Base-by-base conservation (phyloP, 163 green algal genomes). In the Botryococcus braunii region DNA sequence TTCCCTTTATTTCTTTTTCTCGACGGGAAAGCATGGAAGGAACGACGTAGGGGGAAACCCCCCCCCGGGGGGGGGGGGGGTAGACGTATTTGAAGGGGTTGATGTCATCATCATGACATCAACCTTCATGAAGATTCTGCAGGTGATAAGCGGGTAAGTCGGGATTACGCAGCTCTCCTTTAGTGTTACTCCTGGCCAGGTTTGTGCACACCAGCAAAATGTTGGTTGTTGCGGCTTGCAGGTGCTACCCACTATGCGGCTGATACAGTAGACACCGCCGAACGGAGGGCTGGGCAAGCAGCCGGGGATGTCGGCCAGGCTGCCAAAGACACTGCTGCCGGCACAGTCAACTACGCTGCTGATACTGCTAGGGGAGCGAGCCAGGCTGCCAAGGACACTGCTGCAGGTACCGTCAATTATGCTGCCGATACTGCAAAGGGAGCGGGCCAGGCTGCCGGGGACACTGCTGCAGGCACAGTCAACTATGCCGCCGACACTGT, bases 391-490 rank as follows among this genome's bases (percentile, higher is more conserved):
- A 46, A 66, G 2, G 59, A 66, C 59, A 32, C 59, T 27, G 61
- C 61, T 35, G 39, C 27, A 27, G 61, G n/a, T 41, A 17, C 39
- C 8, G 61, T 4, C 1, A 13, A 57, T 0, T 32, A 68, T 9
- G 61, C 38, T 6, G 41, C 21, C 3, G 4, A 68, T 3, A 57
- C 56, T 31, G 35, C 59, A 31, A 48, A 47, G 11, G 6, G 34
- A 31, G 34, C 36, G 31, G 59, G 36, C 34, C 1, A 5, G 47
- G 59, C 35, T 31, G 36, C 59, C 35, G 36, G 49, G 2, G 59
- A 66, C 59, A 32, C 59, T 50, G 59, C 59, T 31, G 59, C 59
- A 50, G 35, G 32, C 34, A 66, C 47, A 25, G 35, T 38, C 32
- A 66, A 48, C 27, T 23, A 9, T 4, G 59, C 50, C 36, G 35